Percentiles rank a stretch among this genome's conserved stretches.
Conservation (phyloP, 305 asterid genomes). For the Fraxinus latifolia region DNA sequence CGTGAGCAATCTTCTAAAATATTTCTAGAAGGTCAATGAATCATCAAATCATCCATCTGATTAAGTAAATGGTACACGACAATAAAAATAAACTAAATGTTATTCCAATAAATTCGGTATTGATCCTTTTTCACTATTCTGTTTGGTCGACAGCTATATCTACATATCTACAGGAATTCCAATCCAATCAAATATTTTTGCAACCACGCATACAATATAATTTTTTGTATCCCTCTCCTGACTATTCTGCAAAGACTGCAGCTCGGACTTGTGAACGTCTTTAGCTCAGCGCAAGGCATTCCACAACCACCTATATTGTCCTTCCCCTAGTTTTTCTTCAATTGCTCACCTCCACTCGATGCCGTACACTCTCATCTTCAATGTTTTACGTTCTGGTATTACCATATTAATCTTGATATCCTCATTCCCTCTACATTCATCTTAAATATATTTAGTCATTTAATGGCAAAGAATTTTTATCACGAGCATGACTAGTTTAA, state of each 20-base stretch:
- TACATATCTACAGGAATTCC: background rate
- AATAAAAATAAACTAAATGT: background rate
- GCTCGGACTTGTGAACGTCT: background rate
- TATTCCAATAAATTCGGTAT: background rate
- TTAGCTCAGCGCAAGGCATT: background rate
- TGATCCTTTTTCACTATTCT: background rate
- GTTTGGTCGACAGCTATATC: background rate
- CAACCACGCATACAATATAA: background rate
- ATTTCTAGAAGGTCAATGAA: background rate
- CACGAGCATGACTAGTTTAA: background rate
- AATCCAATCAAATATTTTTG: background rate
- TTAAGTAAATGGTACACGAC: background rate
- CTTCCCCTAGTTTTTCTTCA: background rate
- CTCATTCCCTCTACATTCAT: background rate
- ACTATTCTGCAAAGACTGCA: background rate
- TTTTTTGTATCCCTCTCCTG: background rate
- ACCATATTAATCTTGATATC: background rate
- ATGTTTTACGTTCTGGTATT: background rate
- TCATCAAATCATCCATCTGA: background rate
- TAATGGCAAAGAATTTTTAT: background rate
- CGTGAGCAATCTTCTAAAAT: background rate
- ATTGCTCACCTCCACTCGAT: background rate
- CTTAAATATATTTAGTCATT: background rate
- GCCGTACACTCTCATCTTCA: background rate
- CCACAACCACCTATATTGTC: background rate